Base-by-base conservation (phyloP, 2,329 filamentous ascomycete genomes). In the Scopulariopsis brevicaulis region DNA sequence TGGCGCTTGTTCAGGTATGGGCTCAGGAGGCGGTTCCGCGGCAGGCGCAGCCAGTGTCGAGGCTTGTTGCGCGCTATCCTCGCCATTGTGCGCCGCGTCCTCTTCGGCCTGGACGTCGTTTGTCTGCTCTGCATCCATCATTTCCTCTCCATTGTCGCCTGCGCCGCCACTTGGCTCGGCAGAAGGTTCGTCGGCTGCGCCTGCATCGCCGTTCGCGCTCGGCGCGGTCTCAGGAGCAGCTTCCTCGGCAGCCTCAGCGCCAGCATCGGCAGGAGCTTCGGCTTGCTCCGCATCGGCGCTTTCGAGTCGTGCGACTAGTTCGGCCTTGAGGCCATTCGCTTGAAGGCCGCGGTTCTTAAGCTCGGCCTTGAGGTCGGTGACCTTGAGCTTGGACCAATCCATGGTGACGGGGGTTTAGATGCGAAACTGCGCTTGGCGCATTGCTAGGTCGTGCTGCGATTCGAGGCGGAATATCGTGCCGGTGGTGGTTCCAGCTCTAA, bases 341-440 rank as follows among this genome's bases (percentile, higher is more conserved):
- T 83, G 74, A 46, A 92, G 79, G n/a, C 84, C 84, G 62, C 87
- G 82, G 59, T 76, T 77, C 71, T 89, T 90, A 50, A 92, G 78
- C 74, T 91, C 87, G 24, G 82, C 82, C 70, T 86, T 87, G 59
- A 93, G 79, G 65, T 91, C 86, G 37, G 84, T 77, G 62, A 93
- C 89, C 72, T 89, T 92, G 66, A 85, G 78, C 70, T 74, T 79
- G 61, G 70, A 72, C 74, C 78, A 83, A 64, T 81, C 78, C 76
- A 78, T 80, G 62, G 60, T 71, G 63, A 24, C 14, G 55, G 24
- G 10, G 8, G 14, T 50, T 57, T 28, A 25, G 52, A 18, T 24
- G 28, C 32, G n/a, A 24, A 20, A 11, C n/a, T 24, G n/a, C 20
- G 48, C 15, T 20, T 53, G 5, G 46, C n/a, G 46, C 46, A 50